Evolutionary conservation across 306 rosid species (phyloP), one percentile per base, ranked within the genome.

Genomic region (Citrullus amarus): DNA sequence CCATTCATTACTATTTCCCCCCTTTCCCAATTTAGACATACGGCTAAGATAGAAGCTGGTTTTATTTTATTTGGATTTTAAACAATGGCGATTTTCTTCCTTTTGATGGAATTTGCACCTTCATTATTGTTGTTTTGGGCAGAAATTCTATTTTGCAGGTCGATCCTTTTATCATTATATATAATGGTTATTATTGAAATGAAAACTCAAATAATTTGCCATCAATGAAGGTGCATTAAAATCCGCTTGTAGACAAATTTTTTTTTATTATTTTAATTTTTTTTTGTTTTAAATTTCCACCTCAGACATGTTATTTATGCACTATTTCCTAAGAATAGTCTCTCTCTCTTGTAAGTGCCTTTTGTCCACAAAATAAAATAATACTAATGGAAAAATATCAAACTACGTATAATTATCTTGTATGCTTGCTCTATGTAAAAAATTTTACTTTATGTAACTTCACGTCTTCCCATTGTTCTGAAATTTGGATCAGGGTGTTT

Each of bases 401-500:
- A 70, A 28, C 77, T 28, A 50, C 3, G 15, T 14, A 72, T 28
- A 15, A 7, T 11, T 12, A 66, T 66, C 5, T 28, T 53, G 5
- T 72, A 9, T 73, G 62, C 78, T 28, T 48, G 62, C 22, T 51
- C 61, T 50, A 17, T 66, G 15, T 54, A 30, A 53, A 16, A 34
- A 73, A 46, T 32, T 32, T 6, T 53, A 59, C 16, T 74, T 51
- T 53, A 9, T 16, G 32, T 32, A 32, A 32, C 30, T 36, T 74
- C 41, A 3, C 43, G 2, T 39, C n/a, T 36, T 20, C 68, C 20
- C 36, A 16, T 56, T 55, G 39, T 18, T 75, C 58, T 36, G 50
- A 66, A 46, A 83, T 80, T 66, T 87, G 81, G 78, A 75, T 58
- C 79, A 95, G 98, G 99, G 90, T 83, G 81, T 95, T 82, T 74